Evolutionary conservation across 2,329 filamentous ascomycete species (phyloP), one percentile per base, ranked within the genome.

Genomic region (Scopulariopsis brevicaulis): DNA sequence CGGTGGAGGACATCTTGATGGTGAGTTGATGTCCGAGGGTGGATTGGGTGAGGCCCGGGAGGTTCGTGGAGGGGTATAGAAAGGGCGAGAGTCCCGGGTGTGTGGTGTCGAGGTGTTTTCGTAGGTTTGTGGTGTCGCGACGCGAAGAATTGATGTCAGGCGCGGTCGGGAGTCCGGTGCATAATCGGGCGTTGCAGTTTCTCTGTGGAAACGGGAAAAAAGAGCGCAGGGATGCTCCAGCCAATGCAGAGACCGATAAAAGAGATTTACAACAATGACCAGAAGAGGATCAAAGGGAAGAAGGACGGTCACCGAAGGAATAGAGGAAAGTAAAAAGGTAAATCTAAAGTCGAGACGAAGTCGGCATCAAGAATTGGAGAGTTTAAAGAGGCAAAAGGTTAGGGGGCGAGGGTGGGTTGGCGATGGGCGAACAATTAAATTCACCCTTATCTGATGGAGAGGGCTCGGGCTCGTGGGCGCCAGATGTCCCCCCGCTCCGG

Each of bases 1-100:
- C 37, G 71, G 65, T 46, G 24, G 58, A 53, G 53, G 59, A 25
- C 60, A 62, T 62, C 40, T 51, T 56, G 20, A 24, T 34, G 20
- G 28, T 12, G 15, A 22, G 12, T 24, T 24, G 15, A 32, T 4
- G 20, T 14, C 20, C 24, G 35, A 46, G 12, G 18, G n/a, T 25
- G 20, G 37, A 15, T 18, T 35, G 24, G 11, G 37, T 48, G 24
- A 43, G 34, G 46, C 46, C 22, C 11, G 46, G 46, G 11, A 2
- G 18, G 8, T 46, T n/a, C 40, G 40, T 46, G 40, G 18, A 46
- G 18, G 18, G n/a, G n/a, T n/a, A 3, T 46, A 7, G 18, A 46
- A n/a, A 46, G 5, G n/a, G 40, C 15, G 15, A 14, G 18, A 46
- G 18, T 46, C n/a, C 40, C 15, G 15, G n/a, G 40, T 8, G 7